Evolutionary conservation across 257 asterid species (phyloP).

Genomic region (Ballota nigra): DNA sequence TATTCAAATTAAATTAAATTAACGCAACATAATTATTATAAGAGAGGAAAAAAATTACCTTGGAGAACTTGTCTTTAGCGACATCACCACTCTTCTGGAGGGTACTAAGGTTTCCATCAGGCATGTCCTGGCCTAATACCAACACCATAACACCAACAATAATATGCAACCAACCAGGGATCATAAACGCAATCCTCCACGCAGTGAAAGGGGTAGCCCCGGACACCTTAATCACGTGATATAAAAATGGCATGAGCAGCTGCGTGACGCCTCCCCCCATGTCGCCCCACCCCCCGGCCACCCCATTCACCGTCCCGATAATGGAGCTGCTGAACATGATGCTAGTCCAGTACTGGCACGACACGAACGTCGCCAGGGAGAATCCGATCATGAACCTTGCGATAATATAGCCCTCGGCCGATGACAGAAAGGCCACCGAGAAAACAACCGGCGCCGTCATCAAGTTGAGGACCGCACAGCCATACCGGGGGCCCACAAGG

Average conservation of each 20-base stretch:
- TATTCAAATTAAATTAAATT: too few relatives aligned
- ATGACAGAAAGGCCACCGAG: conserved; percentile 28
- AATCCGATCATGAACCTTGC: conserved; percentile 47
- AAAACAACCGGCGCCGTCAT: conserved; percentile 42
- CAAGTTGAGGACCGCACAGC: conserved; percentile 45
- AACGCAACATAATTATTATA: background rate
- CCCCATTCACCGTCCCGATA: conserved; percentile 45
- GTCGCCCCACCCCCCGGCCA: conserved; percentile 52
- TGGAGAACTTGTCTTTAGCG: conserved; percentile 40
- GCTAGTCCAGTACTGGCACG: conserved; percentile 46
- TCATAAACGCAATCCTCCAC: conserved; percentile 42
- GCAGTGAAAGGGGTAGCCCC: conserved; percentile 47
- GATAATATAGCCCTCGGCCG: conserved; percentile 34
- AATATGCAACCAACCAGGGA: conserved; percentile 44
- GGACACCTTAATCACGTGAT: conserved; percentile 26
- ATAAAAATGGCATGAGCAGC: conserved; percentile 44
- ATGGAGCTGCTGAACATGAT: conserved; percentile 37
- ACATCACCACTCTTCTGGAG: conserved; percentile 41
- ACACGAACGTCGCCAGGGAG: conserved; percentile 47
- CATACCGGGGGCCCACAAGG: conserved; percentile 45
- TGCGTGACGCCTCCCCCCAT: conserved; percentile 52
- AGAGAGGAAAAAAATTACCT: conserved; percentile 17
- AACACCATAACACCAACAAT: conserved; percentile 39
- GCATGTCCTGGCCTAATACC: conserved; percentile 41
- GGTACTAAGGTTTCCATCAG: conserved; percentile 41